Conservation (phyloP, 768 basidiomycete species). For the Erythrobasidium yunnanense region DNA sequence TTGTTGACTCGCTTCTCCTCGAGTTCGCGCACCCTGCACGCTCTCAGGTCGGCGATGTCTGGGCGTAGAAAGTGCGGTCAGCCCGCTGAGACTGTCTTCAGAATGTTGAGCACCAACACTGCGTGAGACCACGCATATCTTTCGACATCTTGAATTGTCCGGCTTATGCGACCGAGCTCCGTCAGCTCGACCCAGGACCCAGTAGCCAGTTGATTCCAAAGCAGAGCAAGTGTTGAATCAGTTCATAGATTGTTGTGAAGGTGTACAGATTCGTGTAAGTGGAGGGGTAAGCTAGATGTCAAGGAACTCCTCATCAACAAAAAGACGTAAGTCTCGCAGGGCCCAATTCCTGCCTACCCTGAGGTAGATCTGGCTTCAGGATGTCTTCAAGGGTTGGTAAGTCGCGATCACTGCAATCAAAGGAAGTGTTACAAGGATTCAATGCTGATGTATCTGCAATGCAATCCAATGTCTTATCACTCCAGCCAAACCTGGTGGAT, state of each 20-base stretch:
- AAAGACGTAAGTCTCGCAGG: too few species aligned
- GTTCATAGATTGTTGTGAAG: too few species aligned
- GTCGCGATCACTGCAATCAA: background rate
- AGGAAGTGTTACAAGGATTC: background rate
- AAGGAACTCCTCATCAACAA: too few species aligned
- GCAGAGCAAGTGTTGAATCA: too few species aligned
- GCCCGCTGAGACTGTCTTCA: conserved; percentile 47
- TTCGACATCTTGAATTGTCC: conserved; percentile 1
- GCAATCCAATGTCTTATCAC: background rate
- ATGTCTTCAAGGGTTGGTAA: background rate
- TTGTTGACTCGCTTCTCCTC: conserved; percentile 99
- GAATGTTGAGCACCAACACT: background rate
- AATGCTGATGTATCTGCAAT: too few species aligned
- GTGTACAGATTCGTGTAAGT: too few species aligned
- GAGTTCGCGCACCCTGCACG: conserved; percentile 86
- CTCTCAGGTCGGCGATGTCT: conserved; percentile 93
- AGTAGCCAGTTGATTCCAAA: too few species aligned
- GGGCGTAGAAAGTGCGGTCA: background rate
- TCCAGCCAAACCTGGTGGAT: conserved; percentile 6
- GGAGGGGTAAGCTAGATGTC: too few species aligned
- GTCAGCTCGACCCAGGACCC: too few species aligned
- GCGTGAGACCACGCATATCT: conserved; percentile 19
- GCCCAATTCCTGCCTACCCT: too few species aligned
- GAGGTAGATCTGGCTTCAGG: background rate
- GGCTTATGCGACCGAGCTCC: too few species aligned